Evolutionary conservation across 2,329 filamentous ascomycete genomes (phyloP), one percentile per base, ranked within the genome.

Genomic region (Ambrosiella cleistominuta): DNA sequence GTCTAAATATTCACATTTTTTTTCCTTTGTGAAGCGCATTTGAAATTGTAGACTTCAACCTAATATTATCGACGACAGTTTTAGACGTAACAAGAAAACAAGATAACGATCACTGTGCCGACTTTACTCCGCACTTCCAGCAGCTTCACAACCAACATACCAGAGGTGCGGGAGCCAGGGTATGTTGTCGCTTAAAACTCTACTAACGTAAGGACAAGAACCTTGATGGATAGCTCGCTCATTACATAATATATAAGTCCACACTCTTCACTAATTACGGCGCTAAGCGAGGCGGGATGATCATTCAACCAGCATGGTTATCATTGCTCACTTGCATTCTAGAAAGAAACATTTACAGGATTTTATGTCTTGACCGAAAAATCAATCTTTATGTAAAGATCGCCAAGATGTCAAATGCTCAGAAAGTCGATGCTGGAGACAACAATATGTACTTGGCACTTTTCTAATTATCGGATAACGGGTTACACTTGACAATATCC

Each of bases 201-300:
- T 36, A n/a, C 52, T 54, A 45, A 37, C 9, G 39, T 7, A 40
- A 45, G 35, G 13, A 37, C 42, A 42, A 56, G 58, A 60, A 60
- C 58, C 58, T 57, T 60, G 58, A 60, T 60, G 58, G 58, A 44
- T 15, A 50, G 15, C 40, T 3, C 27, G 27, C 27, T 3, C 13
- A 56, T 51, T 11, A 7, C 17, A 8, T 19, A 7, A 8, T 19
- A 7, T 7, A 19, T 9, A 51, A 51, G 35, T 51, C 47, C 44
- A 47, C n/a, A 2, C 38, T 17, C 15, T 36, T 36, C n/a, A 11
- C 17, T 13, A 35, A 52, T 39, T 45, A 15, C 36, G 37, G n/a
- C 8, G 12, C 49, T 42, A 50, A 19, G 27, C 35, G 36, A 19
- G 27, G 47, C 19, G 45, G 47, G 40, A 39, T 35, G 7, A 19